Conservation (phyloP, 257 asterid species). For the Echites panduratus region DNA sequence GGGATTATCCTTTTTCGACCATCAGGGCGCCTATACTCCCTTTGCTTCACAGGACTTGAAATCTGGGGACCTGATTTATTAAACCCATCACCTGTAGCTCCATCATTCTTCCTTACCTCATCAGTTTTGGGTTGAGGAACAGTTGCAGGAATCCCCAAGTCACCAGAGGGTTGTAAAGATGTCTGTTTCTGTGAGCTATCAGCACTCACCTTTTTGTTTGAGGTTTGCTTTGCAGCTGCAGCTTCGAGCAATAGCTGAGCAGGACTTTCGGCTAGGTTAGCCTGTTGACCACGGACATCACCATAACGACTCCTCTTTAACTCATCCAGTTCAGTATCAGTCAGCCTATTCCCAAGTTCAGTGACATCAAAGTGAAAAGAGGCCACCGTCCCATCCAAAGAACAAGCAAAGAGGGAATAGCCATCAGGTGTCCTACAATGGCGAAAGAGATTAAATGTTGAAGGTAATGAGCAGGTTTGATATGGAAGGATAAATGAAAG, state of each 20-base stretch:
- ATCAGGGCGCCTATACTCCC: constrained; percentile 89
- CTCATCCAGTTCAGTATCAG: constrained; percentile 78
- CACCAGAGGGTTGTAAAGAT: constrained; percentile 42
- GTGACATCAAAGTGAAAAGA: constrained; percentile 72
- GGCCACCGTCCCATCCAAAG: constrained; percentile 90
- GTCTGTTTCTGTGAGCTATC: constrained; percentile 36
- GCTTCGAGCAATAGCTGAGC: constrained; percentile 90
- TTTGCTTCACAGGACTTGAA: constrained; percentile 90
- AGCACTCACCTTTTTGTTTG: constrained; percentile 35
- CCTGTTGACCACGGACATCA: constrained; percentile 76
- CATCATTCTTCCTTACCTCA: constrained; percentile 50
- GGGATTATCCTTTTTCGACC: constrained; percentile 99
- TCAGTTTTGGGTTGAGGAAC: constrained; percentile 30
- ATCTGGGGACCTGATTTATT: constrained; percentile 46
- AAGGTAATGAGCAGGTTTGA: constrained; percentile 11
- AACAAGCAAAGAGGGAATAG: constrained; percentile 87
- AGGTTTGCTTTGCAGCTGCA: constrained; percentile 56
- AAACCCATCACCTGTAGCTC: constrained; percentile 36
- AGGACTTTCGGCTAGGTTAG: constrained; percentile 87
- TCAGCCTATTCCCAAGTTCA: constrained; percentile 72
- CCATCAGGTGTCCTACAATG: constrained; percentile 97
- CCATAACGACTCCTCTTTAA: constrained; percentile 82
- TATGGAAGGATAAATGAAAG: constrained; percentile 6
- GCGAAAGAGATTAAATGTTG: constrained; percentile 13
- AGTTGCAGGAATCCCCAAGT: constrained; percentile 32